These are phyloP conservation scores for Fusarium irregulare DNA, from an alignment of 2,329 filamentous ascomycete genomes.

Conservation along the genomic window DNA sequence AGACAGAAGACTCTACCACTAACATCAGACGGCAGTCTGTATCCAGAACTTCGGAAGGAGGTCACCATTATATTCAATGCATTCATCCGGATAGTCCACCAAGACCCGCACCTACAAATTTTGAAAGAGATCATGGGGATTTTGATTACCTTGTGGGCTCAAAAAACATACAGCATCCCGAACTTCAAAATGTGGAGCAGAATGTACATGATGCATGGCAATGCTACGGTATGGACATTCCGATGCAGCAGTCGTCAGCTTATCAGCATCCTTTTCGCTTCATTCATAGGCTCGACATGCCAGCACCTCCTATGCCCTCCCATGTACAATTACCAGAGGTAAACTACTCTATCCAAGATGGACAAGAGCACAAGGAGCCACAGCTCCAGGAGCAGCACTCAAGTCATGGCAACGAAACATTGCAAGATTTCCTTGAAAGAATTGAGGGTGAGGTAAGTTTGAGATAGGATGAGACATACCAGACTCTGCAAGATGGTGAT, in stretches of 20 bases:
- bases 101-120: background rate
- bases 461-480: constrained; percentile 8
- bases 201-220: background rate
- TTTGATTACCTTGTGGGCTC: background rate
- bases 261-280: background rate
- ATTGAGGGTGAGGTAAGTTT: constrained; percentile 42
- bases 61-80: constrained; percentile 5
- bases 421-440: constrained; percentile 44
- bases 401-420: constrained; percentile 31
- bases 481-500: background rate
- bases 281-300: background rate
- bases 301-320: background rate
- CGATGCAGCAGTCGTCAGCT: background rate
- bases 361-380: background rate
- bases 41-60: constrained; percentile 7
- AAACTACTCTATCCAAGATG: background rate
- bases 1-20: background rate
- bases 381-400: background rate
- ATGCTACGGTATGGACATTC: background rate
- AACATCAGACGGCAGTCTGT: background rate
- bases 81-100: background rate
- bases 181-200: background rate
- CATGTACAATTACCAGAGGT: background rate
- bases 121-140: background rate
- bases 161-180: background rate